Conservation (phyloP, 768 basidiomycete genomes). For the Lentinus tigrinus region DNA sequence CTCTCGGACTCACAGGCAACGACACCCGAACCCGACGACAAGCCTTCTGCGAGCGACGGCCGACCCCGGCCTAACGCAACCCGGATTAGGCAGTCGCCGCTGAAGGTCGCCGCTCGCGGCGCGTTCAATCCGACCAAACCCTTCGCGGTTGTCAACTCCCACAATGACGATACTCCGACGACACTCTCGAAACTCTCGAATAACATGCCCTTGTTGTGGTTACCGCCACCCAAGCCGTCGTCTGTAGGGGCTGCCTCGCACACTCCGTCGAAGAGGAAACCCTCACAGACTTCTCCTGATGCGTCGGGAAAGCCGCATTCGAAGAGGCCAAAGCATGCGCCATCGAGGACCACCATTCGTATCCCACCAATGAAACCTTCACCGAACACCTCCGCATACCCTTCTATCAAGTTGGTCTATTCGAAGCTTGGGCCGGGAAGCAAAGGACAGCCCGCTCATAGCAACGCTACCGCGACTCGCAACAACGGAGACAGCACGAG, state of each 20-base stretch:
- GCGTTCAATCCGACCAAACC: too few relatives aligned
- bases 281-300: neutral
- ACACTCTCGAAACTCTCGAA: neutral
- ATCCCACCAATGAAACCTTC: neutral
- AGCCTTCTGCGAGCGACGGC: neutral
- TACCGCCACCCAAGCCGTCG: neutral
- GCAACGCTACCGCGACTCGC: neutral
- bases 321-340: neutral
- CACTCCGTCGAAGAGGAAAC: neutral
- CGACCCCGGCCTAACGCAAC: too few relatives aligned
- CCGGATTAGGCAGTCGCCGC: too few relatives aligned
- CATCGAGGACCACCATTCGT: neutral
- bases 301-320: neutral
- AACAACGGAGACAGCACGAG: neutral
- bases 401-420: too few relatives aligned
- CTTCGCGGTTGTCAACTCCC: too few relatives aligned
- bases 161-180: neutral
- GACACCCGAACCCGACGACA: neutral
- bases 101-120: too few relatives aligned
- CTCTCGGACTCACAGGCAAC: neutral
- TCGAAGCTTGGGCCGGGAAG: too few relatives aligned
- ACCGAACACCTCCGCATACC: too few relatives aligned
- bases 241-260: neutral
- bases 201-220: neutral
- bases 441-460: neutral